Percentiles rank a stretch among this genome's conserved stretches.
Evolutionary conservation across 768 basidiomycete species (phyloP).

Genomic region (Tylopilus intermedius): DNA sequence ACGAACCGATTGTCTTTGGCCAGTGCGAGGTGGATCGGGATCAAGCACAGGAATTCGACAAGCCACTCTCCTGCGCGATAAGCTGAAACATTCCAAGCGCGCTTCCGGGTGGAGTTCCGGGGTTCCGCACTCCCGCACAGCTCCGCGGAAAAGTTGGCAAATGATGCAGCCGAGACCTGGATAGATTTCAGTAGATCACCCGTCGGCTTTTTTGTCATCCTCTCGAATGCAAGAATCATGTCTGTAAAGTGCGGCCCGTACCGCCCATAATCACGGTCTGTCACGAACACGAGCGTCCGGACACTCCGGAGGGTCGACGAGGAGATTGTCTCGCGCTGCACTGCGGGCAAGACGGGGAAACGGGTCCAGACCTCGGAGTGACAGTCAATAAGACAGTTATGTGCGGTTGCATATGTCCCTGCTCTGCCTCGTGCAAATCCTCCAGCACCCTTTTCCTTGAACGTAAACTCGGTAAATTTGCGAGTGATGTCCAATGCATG

Average conservation of each 20-base stretch:
- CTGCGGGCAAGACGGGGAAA: slow-evolving; percentile 53
- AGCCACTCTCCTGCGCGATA: slow-evolving; percentile 58
- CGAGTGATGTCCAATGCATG: slow-evolving; percentile 48
- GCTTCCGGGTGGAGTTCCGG: neutral
- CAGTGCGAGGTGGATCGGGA: slow-evolving; percentile 60
- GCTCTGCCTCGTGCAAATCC: slow-evolving; percentile 5
- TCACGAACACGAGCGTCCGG: slow-evolving; percentile 41
- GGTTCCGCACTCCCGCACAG: neutral
- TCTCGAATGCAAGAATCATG: slow-evolving; percentile 46
- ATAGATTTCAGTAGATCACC: slow-evolving; percentile 40
- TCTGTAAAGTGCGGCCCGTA: slow-evolving; percentile 42
- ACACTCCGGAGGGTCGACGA: slow-evolving; percentile 30
- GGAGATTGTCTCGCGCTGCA: slow-evolving; percentile 41
- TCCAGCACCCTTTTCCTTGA: slow-evolving; percentile 39
- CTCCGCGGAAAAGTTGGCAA: slow-evolving; percentile 22
- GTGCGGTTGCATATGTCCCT: slow-evolving; percentile 21
- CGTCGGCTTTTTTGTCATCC: slow-evolving; percentile 47
- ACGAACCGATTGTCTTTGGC: slow-evolving; percentile 57
- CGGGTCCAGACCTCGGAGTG: slow-evolving; percentile 56
- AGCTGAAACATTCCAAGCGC: slow-evolving; percentile 31
- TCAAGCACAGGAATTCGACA: slow-evolving; percentile 54
- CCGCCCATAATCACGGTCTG: slow-evolving; percentile 31
- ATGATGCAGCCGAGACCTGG: slow-evolving; percentile 30
- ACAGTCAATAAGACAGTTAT: slow-evolving; percentile 55
- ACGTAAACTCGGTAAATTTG: slow-evolving; percentile 52